Conservation (phyloP, 2,329 filamentous ascomycete genomes). For the Pseudogymnoascus sp. region DNA sequence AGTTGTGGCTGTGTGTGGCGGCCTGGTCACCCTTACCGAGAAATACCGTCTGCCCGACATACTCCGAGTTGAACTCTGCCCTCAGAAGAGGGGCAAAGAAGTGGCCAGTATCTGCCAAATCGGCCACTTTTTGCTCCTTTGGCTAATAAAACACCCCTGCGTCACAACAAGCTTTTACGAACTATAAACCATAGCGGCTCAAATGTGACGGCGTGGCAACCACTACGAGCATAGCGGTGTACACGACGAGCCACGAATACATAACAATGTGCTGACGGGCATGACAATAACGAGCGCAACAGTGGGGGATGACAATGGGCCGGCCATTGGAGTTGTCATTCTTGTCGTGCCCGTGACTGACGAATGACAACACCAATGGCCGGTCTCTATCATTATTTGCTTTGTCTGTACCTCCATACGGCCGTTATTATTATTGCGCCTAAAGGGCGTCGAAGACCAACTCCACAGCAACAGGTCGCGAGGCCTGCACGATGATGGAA, state of each 20-base stretch:
- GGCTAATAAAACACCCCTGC: too few species aligned
- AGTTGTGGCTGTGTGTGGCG: too few species aligned
- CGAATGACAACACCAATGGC: conserved; percentile 14
- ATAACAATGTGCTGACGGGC: conserved; percentile 17
- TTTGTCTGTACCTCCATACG: too few species aligned
- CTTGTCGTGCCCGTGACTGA: too few species aligned
- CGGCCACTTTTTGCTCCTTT: too few species aligned
- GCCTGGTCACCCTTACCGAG: too few species aligned
- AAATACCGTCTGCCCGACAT: too few species aligned
- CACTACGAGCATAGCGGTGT: conserved; percentile 12
- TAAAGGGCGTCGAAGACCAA: conserved; percentile 15
- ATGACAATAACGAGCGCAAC: conserved; percentile 16
- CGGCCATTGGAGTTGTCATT: background rate
- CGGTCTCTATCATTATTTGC: conserved; percentile 15
- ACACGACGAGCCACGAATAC: conserved; percentile 16
- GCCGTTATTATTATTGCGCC: conserved; percentile 10
- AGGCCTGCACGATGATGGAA: too few species aligned
- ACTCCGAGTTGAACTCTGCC: too few species aligned
- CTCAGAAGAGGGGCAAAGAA: too few species aligned
- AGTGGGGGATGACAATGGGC: conserved; percentile 12
- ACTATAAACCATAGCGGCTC: background rate
- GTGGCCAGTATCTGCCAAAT: too few species aligned
- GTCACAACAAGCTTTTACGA: too few species aligned
- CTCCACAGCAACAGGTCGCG: conserved; percentile 14
- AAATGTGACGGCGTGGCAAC: background rate